Base-by-base conservation (phyloP, 495 filamentous ascomycete species). In the Penicillium mononematosum region DNA sequence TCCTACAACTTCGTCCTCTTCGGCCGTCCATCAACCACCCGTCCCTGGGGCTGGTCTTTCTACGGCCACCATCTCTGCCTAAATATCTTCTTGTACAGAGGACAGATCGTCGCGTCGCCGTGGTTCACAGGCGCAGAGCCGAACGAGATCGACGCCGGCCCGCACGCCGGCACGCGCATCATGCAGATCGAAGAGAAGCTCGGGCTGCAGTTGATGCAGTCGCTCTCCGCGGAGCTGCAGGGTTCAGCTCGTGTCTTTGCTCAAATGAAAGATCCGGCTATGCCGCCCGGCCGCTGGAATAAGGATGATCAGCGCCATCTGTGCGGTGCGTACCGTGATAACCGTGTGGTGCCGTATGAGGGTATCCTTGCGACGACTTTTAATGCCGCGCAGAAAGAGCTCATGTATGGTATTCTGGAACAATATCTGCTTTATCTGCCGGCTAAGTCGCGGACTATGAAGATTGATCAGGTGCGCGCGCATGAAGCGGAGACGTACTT, bases 111-210 rank as follows among this genome's bases (percentile, higher is more conserved):
- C 25, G 75, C 86, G 14, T 79, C 78, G 11, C 88, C 88, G 2
- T 87, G 83, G 74, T 92, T 92, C 71, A 86, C 84, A 1, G 88
- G 88, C 48, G 88, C 88, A 1, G 88, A 92, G 71, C 88, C 88
- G 0, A 89, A 91, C 50, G 61, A 82, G 57, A 87, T 92, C 58
- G 88, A 91, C 58, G 67, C 66, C 8, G 88, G 88, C 0, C 81
- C 78, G 14, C 71, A 82, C 60, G 59, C 68, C 0, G 88, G 88
- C 16, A 84, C 84, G 20, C 69, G 78, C 10, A 85, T 92, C 53
- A 69, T 92, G 60, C 74, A 85, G 12, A 71, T 74, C n/a, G 88
- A 91, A 65, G 87, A 88, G 58, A 49, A 71, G 27, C 66, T 85
- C 9, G 86, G 85, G 0, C 62, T 91, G 53, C 59, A 74, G 47